Base-by-base conservation (phyloP, 2,329 filamentous ascomycete species). In the Phyllosticta citribraziliensis region DNA sequence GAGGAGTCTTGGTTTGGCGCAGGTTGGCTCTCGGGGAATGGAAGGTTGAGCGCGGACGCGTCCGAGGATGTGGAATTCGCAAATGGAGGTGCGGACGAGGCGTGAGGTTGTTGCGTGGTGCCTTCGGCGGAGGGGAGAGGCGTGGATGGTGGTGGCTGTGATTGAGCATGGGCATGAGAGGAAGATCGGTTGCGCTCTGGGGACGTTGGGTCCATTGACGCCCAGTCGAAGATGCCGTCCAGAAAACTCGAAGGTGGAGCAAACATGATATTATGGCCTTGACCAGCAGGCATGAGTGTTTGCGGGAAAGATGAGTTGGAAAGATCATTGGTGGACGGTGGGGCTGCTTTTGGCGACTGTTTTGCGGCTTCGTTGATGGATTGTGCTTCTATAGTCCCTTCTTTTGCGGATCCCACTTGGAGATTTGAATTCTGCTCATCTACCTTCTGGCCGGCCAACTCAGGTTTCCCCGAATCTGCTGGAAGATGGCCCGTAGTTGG, bases 171-270 rank as follows among this genome's bases (percentile, higher is more conserved):
- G 19, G 62, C 59, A 19, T 62, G 57, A 12, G 54, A 17, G 54
- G 61, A 27, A 25, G 56, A 19, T 50, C 17, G 22, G 30, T 33
- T 55, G 24, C 51, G 65, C 63, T 63, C 50, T 33, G 58, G 52
- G 19, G 65, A 51, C n/a, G 54, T 20, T n/a, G 59, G 24, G 47
- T 61, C 59, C 59, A 56, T 56, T 9, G 59, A 53, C 19, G 67
- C 68, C 64, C 74, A 75, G 57, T 74, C 71, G 52, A 74, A 73
- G 54, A 74, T 74, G 20, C 73, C 72, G 20, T 68, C 72, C 27
- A 75, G 67, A 56, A 76, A 73, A 55, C 64, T 68, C 25, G 67
- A 64, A 5, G 69, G 67, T n/a, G 72, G 70, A n/a, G 68, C 67
- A 51, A 73, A 72, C 68, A 70, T 71, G 56, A 70, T 66, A 57